Evolutionary conservation across 768 basidiomycete genomes (phyloP).

Genomic region (Lactifluus subvellereus): DNA sequence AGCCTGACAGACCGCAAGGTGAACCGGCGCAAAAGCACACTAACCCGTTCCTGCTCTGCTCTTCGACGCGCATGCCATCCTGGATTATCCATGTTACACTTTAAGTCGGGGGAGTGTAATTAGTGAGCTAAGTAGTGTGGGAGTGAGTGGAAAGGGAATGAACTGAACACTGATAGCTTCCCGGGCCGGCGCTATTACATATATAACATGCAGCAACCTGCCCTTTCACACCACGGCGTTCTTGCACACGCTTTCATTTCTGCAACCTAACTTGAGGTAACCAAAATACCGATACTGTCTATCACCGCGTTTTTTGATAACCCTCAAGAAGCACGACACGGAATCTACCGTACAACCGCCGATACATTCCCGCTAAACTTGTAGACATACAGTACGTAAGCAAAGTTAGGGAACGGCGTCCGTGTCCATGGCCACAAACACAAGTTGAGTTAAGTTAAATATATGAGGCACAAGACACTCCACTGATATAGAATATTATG

Average conservation of each 20-base stretch:
- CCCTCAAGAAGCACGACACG: no score
- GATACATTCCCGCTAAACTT: no score
- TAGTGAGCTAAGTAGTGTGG: no score
- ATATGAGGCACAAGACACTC: neutral
- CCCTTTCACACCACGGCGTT: no score
- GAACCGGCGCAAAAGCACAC: neutral
- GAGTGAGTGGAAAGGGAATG: neutral
- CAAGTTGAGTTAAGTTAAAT: conserved; percentile 1
- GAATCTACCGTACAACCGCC: no score
- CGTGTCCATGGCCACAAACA: conserved; percentile 13
- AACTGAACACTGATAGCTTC: neutral
- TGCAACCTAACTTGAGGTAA: no score
- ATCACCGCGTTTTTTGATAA: no score
- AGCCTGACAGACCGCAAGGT: conserved; percentile 28
- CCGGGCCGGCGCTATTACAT: no score
- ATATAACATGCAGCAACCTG: no score
- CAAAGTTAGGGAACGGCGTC: conserved; percentile 10
- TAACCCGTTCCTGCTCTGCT: conserved; percentile 46
- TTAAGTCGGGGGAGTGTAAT: neutral
- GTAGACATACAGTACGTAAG: neutral
- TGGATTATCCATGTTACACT: conserved; percentile 55
- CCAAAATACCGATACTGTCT: no score
- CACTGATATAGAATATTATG: conserved; percentile 2
- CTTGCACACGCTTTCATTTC: no score
- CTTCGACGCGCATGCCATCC: conserved; percentile 71